Conservation (phyloP, 345 rosid genomes). For the Cardamine chenopodiifolia region DNA sequence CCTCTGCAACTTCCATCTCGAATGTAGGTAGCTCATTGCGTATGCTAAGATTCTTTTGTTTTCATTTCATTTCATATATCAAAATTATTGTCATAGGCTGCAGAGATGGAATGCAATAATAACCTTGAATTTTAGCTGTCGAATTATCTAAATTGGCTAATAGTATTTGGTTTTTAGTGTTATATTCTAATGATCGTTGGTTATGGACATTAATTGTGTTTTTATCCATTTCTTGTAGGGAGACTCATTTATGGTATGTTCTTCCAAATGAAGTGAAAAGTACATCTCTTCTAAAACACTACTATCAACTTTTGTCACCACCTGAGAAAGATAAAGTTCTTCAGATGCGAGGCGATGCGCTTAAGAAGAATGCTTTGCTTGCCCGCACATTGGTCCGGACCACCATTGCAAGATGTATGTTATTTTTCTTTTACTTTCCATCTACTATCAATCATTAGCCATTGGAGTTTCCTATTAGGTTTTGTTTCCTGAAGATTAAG, state of each 20-base stretch:
- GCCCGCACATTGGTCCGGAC: constrained; percentile 88
- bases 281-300: constrained; percentile 57
- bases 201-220: not conserved
- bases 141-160: not conserved
- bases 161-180: not conserved
- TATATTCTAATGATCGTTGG: not conserved
- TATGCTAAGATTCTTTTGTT: not conserved
- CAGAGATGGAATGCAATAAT: not conserved
- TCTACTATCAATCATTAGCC: not conserved
- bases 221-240: constrained; percentile 50
- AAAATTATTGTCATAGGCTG: not conserved
- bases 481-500: not conserved
- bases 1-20: constrained; percentile 67
- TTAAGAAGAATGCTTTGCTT: constrained; percentile 76
- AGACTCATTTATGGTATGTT: constrained; percentile 83
- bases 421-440: not conserved
- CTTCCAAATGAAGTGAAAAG: constrained; percentile 75
- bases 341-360: constrained; percentile 57
- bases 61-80: not conserved
- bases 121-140: not conserved
- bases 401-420: constrained; percentile 87
- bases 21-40: constrained; percentile 41
- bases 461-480: constrained; percentile 1
- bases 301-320: constrained; percentile 72
- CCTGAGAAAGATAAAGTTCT: constrained; percentile 63